Conservation (phyloP, 345 rosid genomes). For the Gossypium mustelinum region DNA sequence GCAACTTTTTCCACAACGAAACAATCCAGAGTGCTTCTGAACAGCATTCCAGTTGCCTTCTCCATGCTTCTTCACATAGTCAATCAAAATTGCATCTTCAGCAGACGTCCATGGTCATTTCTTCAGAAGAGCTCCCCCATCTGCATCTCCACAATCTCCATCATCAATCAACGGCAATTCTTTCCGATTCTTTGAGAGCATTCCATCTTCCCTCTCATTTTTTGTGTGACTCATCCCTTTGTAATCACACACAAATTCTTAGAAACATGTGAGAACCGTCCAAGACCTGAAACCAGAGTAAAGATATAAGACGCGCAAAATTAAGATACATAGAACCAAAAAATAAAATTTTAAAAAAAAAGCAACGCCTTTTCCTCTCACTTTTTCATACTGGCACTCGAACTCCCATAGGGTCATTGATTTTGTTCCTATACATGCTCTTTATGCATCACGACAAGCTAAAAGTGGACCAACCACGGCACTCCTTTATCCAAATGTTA, state of each 20-base stretch:
- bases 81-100: constrained; percentile 81
- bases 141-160: constrained; percentile 34
- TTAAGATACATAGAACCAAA: constrained; percentile 4
- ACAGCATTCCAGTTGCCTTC: constrained; percentile 98
- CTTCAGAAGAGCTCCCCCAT: constrained; percentile 53
- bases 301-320: constrained; percentile 14
- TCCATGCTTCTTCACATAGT: constrained; percentile 91
- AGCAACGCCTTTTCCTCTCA: background rate
- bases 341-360: no score
- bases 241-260: constrained; percentile 31
- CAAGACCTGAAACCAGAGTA: constrained; percentile 40
- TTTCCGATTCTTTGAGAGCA: constrained; percentile 44
- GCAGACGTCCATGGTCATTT: constrained; percentile 99
- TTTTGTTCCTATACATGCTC: constrained; percentile 1
- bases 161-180: constrained; percentile 53
- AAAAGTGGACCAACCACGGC: constrained; percentile 2
- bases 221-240: constrained; percentile 61
- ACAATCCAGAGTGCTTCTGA: constrained; percentile 79
- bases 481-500: constrained; percentile 19
- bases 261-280: constrained; percentile 33
- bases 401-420: constrained; percentile 7
- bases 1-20: constrained; percentile 98
- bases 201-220: constrained; percentile 54
- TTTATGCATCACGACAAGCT: constrained; percentile 15
- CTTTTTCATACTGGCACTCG: constrained; percentile 23